phyloP scores from a whole-genome alignment of 2,329 filamentous ascomycete species.

The Aphanocladium album region DNA sequence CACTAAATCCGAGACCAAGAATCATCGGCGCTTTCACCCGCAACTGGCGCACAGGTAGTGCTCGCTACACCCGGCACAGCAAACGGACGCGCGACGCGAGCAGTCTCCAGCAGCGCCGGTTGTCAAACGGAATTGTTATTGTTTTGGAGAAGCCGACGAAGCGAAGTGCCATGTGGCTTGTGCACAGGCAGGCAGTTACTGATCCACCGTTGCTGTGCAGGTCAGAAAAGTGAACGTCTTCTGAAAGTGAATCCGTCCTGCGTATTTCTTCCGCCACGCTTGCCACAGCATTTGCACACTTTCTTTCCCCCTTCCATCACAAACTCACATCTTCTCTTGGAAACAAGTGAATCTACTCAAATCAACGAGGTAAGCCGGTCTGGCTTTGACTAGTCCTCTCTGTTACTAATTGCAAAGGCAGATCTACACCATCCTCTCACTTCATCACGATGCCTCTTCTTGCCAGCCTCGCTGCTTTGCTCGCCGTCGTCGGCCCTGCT shows the following conservation, averaged over 20 bases:
- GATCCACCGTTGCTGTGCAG: neutral
- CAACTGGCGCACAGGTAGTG: neutral
- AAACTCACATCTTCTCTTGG: neutral
- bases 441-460: constrained; percentile 6
- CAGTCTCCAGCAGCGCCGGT: neutral
- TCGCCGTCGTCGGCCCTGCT: neutral
- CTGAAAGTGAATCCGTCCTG: neutral
- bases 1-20: neutral
- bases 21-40: neutral
- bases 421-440: neutral
- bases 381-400: neutral
- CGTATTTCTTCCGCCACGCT: neutral
- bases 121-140: constrained; percentile 7
- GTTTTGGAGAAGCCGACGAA: neutral
- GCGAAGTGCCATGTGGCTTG: neutral
- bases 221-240: neutral
- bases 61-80: neutral
- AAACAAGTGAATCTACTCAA: no score
- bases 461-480: constrained; percentile 2
- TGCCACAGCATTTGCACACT: neutral
- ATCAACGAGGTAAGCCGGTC: neutral
- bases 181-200: neutral
- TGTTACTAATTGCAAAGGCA: neutral
- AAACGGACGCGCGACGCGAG: constrained; percentile 1
- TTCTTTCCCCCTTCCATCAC: neutral